Percentiles rank a stretch among this genome's conserved stretches.
Evolutionary conservation across 805 yeast species (phyloP).

Genomic region (Barnettozyma pratensis): DNA sequence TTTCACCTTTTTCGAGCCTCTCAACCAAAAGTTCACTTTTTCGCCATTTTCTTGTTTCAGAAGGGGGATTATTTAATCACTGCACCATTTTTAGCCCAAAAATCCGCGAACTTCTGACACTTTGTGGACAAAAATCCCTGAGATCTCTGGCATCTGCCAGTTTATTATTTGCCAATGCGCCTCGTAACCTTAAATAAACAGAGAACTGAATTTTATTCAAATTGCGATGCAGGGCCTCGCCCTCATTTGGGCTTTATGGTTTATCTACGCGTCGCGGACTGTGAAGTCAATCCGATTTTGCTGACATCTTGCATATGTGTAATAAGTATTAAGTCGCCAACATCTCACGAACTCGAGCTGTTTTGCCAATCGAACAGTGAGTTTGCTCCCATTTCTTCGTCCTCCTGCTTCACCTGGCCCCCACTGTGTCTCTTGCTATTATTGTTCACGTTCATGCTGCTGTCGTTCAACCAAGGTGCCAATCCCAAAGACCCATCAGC

Average conservation of each 20-base stretch:
- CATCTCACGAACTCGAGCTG: background rate
- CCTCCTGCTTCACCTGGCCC: background rate
- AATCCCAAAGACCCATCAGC: slow-evolving; percentile 79
- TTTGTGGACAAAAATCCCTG: background rate
- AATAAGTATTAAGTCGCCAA: too few species aligned
- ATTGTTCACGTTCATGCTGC: background rate
- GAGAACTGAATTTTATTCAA: too few species aligned
- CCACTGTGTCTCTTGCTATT: too few species aligned
- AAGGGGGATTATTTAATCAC: background rate
- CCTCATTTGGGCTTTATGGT: too few species aligned
- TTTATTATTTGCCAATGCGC: too few species aligned
- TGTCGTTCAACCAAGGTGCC: slow-evolving; percentile 54
- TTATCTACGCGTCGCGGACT: too few species aligned
- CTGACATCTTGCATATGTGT: too few species aligned
- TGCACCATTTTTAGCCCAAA: background rate
- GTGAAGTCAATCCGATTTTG: too few species aligned
- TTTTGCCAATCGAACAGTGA: slow-evolving; percentile 25
- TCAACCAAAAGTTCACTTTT: background rate
- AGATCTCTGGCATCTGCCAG: too few species aligned
- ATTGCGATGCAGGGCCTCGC: too few species aligned
- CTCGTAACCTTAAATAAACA: too few species aligned
- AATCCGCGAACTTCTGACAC: background rate
- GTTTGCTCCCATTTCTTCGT: slow-evolving; percentile 1
- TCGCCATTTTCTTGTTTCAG: background rate
- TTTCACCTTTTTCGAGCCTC: background rate